These are phyloP conservation scores for Trifolium dubium DNA, from an alignment of 306 rosid species.

Conservation along the genomic window DNA sequence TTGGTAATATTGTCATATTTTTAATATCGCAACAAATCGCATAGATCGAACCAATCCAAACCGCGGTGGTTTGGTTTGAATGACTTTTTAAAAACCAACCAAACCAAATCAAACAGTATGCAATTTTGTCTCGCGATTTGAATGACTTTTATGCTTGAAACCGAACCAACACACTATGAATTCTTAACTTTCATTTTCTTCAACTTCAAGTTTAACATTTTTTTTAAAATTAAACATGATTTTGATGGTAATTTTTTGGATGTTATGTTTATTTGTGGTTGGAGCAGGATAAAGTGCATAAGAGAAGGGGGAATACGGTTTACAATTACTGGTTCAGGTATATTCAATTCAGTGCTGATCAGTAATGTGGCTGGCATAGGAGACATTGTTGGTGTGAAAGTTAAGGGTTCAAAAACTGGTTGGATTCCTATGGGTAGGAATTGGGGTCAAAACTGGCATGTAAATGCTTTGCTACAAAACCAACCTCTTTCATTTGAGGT, in stretches of 20 bases:
- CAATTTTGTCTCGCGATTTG: no score
- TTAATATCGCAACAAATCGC: no score
- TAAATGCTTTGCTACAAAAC: conserved; percentile 72
- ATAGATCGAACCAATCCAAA: no score
- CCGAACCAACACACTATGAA: no score
- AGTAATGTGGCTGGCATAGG: conserved; percentile 83
- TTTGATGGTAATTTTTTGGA: neutral
- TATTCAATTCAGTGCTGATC: conserved; percentile 76
- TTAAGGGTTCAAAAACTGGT: conserved; percentile 88
- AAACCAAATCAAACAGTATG: no score
- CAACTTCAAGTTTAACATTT: no score
- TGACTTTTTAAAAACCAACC: no score
- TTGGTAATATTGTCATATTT: no score
- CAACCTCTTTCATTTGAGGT: conserved; percentile 94
- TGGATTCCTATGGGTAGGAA: conserved; percentile 98
- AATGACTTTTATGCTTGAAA: no score
- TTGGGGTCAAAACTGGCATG: conserved; percentile 98
- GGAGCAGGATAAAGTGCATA: conserved; percentile 69
- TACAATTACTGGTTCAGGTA: conserved; percentile 64
- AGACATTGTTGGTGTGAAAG: conserved; percentile 70
- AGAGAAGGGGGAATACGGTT: conserved; percentile 82
- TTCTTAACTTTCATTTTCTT: no score
- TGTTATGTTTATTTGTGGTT: neutral
- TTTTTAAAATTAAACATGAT: no score
- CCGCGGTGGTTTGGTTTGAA: no score